phyloP scores from a whole-genome alignment of 805 yeast genomes.

The Kluyveromyces nonfermentans region DNA sequence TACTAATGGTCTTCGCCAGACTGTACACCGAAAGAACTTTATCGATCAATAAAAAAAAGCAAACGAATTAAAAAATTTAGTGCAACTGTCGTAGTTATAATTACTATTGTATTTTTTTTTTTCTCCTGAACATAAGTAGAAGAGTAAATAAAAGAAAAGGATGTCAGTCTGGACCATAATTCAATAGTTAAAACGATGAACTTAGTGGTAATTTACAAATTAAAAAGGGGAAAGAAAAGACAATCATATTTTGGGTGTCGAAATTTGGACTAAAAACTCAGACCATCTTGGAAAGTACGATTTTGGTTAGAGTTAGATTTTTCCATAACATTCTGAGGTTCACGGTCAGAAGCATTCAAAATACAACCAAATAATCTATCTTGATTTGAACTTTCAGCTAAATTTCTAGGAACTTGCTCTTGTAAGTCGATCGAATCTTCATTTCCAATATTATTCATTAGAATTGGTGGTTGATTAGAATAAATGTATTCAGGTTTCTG shows the following conservation, averaged over 20 bases:
- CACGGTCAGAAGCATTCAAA: neutral
- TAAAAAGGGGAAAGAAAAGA: neutral
- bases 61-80: too few relatives aligned
- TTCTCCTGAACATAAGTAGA: neutral
- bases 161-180: neutral
- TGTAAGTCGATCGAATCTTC: constrained; percentile 14
- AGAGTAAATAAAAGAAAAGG: neutral
- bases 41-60: neutral
- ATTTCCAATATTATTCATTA: constrained; percentile 16
- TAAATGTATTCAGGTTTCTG: neutral
- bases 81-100: too few relatives aligned
- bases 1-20: neutral
- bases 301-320: neutral
- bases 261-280: neutral
- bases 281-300: constrained; percentile 2
- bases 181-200: neutral
- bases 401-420: constrained; percentile 17
- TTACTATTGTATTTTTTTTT: too few relatives aligned
- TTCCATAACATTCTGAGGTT: neutral
- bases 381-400: constrained; percentile 3
- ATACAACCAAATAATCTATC: constrained; percentile 1
- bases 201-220: neutral
- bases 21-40: neutral
- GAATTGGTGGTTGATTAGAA: constrained; percentile 1
- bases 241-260: too few relatives aligned